phyloP scores from a whole-genome alignment of 352 stramenopile species.

The Globisporangium nagaii region DNA sequence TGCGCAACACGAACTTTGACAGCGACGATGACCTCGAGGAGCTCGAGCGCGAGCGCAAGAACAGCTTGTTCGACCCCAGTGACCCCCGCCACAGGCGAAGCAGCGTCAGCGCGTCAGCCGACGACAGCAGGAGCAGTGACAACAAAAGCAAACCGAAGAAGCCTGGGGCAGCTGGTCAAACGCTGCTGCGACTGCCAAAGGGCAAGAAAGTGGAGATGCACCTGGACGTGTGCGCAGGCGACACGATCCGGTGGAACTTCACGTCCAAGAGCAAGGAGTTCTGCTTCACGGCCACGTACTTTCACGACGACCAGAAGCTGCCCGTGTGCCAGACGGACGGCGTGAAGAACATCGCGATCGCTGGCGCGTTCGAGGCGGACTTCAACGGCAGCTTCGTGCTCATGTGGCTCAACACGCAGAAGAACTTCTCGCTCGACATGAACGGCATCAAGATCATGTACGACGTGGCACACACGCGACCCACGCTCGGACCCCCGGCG shows the following conservation, averaged over 20 bases:
- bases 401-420: conserved; percentile 70
- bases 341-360: conserved; percentile 63
- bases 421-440: conserved; percentile 51
- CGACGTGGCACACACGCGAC: conserved; percentile 41
- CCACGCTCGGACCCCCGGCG: conserved; percentile 7
- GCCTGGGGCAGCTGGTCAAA: neutral
- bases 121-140: neutral
- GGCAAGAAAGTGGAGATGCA: conserved; percentile 78
- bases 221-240: conserved; percentile 58
- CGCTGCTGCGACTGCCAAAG: conserved; percentile 38
- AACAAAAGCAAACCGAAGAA: conserved; percentile 4
- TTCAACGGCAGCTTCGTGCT: conserved; percentile 68
- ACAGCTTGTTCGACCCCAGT: neutral
- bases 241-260: conserved; percentile 63
- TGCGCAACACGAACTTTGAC: conserved; percentile 29
- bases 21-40: conserved; percentile 17
- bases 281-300: conserved; percentile 55
- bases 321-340: conserved; percentile 47
- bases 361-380: conserved; percentile 39
- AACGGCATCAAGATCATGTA: conserved; percentile 62
- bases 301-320: conserved; percentile 44
- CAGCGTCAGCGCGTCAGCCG: neutral
- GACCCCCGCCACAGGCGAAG: neutral
- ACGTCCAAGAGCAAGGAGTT: conserved; percentile 53
- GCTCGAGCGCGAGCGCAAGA: conserved; percentile 6